Conservation (phyloP, 371 early-diverging fungal species). For the Saksenaea vasiformis region DNA sequence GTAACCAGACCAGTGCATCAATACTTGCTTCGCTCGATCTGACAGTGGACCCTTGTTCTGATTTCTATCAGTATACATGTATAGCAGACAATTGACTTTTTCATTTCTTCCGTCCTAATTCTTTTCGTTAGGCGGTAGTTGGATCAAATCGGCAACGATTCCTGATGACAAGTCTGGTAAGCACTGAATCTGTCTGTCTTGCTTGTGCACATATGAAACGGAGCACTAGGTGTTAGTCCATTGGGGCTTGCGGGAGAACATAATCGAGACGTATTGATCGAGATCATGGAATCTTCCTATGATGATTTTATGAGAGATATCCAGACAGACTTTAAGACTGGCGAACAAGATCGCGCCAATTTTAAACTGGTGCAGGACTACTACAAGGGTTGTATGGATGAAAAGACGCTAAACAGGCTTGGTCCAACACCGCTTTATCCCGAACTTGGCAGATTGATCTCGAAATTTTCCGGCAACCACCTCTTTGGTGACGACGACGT, state of each 20-base stretch:
- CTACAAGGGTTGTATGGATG: constrained; percentile 57
- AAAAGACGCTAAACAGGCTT: constrained; percentile 28
- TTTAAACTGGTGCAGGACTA: constrained; percentile 46
- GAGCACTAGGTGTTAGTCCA: constrained; percentile 37
- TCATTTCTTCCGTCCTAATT: background rate
- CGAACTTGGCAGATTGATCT: constrained; percentile 20
- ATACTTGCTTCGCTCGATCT: constrained; percentile 36
- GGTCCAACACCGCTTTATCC: constrained; percentile 55
- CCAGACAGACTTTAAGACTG: constrained; percentile 9
- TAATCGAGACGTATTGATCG: constrained; percentile 28
- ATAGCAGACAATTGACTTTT: constrained; percentile 6
- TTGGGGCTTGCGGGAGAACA: constrained; percentile 27
- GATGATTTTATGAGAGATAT: constrained; percentile 15
- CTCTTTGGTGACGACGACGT: background rate
- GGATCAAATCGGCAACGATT: constrained; percentile 38
- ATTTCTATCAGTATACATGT: constrained; percentile 59
- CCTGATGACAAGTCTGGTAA: constrained; percentile 50
- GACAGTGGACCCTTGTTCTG: constrained; percentile 43
- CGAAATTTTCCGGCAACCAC: background rate
- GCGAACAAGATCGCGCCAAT: constrained; percentile 25
- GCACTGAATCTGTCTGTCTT: background rate
- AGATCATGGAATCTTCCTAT: constrained; percentile 25
- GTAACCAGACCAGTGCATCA: constrained; percentile 38
- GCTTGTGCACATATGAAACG: background rate
- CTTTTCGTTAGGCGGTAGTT: constrained; percentile 46